Base-by-base conservation (phyloP, 1,139 yeast genomes). In the Torulaspora pretoriensis region DNA sequence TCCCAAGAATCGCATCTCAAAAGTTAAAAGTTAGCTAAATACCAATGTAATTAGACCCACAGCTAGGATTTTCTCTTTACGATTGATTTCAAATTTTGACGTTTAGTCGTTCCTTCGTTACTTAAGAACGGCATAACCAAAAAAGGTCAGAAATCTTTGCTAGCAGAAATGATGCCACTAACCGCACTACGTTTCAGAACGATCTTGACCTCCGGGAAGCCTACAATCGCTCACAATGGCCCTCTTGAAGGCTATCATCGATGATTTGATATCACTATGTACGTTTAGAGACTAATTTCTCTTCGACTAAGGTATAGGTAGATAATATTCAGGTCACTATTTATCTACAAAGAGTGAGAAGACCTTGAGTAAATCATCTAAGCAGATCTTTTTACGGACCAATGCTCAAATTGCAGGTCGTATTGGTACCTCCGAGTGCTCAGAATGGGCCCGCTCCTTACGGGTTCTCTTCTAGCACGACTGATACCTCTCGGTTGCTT, bases 381-480 rank as follows among this genome's bases (percentile, higher is more conserved):
- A 16, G 32, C n/a, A 29, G 7, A 13, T 29, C 32, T 29, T 16
- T 13, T 14, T 8, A 29, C n/a, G 32, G 40, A 38, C 28, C 34
- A 34, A 55, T 55, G 59, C 54, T 52, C 43, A 50, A 56, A 42
- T 43, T 57, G 30, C 61, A 57, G 45, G 55, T 57, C 38, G 57
- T 55, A n/a, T 38, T 55, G 43, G 53, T 51, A 38, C 55, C 60
- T 17, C 60, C 61, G 19, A 54, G 53, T 39, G 49, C 53, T 8
- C 51, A 45, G 25, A 49, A 43, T 31, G 46, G 42, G 14, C 40
- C 42, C 8, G 25, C 35, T 32, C 38, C 48, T 17, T 44, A 33
- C 19, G 49, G 43, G 28, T 42, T 44, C 31, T 38, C 50, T 17
- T 48, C 52, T 27, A 43, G 48, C 23, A 42, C 48, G 26, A 47